Conservation (phyloP, 2,329 filamentous ascomycete genomes). For the Fusarium bactridioides region DNA sequence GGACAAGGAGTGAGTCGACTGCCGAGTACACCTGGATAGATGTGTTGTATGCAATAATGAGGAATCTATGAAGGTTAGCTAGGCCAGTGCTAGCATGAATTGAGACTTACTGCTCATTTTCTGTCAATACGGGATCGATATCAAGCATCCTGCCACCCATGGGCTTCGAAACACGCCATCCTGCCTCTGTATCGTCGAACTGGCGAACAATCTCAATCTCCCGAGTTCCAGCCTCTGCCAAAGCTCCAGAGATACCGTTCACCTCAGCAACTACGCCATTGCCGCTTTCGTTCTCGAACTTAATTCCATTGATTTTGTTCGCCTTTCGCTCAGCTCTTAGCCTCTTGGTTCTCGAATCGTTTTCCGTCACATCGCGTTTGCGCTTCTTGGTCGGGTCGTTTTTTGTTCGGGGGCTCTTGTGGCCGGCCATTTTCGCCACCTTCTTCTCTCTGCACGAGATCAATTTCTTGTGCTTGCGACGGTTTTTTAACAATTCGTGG, state of each 20-base stretch:
- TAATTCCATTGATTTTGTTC: slow-evolving; percentile 41
- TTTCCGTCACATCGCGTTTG: slow-evolving; percentile 56
- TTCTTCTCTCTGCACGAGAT: slow-evolving; percentile 8
- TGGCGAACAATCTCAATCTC: slow-evolving; percentile 40
- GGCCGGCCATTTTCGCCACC: slow-evolving; percentile 47
- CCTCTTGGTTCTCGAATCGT: slow-evolving; percentile 52
- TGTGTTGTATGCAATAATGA: slow-evolving; percentile 78
- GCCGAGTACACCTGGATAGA: slow-evolving; percentile 84
- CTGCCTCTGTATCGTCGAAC: slow-evolving; percentile 45
- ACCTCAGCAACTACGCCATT: slow-evolving; percentile 25
- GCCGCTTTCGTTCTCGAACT: slow-evolving; percentile 7
- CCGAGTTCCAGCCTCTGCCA: slow-evolving; percentile 26
- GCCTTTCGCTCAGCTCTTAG: slow-evolving; percentile 47
- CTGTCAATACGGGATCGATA: slow-evolving; percentile 69
- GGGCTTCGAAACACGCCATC: slow-evolving; percentile 69
- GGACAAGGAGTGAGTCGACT: slow-evolving; percentile 79
- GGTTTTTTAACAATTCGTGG: slow-evolving; percentile 23
- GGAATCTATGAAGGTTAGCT: slow-evolving; percentile 58
- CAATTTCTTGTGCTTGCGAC: slow-evolving; percentile 27
- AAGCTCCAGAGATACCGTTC: slow-evolving; percentile 25
- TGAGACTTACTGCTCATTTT: slow-evolving; percentile 65
- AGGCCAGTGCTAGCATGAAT: background rate
- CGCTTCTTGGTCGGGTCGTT: slow-evolving; percentile 55
- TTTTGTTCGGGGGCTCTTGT: slow-evolving; percentile 44
- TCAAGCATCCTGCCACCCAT: slow-evolving; percentile 72